Evolutionary conservation across 139 green algal genomes (phyloP), one percentile per base, ranked within the genome.

Genomic region (Tetradesmus lagerheimii): DNA sequence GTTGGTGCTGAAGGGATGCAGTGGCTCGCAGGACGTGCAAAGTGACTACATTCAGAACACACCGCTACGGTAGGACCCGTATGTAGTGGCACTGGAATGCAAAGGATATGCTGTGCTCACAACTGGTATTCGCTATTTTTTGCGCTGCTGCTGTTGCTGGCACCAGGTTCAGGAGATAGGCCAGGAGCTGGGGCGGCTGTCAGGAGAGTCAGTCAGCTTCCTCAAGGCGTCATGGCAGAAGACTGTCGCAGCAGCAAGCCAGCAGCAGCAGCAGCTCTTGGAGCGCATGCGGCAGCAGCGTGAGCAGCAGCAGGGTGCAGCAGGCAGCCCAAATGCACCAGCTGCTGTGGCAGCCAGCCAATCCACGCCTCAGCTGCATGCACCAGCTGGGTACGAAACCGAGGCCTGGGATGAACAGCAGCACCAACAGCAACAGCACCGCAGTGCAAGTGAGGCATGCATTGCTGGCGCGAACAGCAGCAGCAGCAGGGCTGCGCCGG

Each of bases 131-230:
- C n/a, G n/a, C n/a, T n/a, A n/a, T n/a, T n/a, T n/a, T n/a, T n/a
- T n/a, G n/a, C n/a, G 45, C 31, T 86, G 14, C 15, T 41, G 23
- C 29, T 83, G 45, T 38, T 75, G 29, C 81, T 45, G 11, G 20
- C 34, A 1, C n/a, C 45, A 89, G 85, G 34, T 89, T n/a, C 71
- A 89, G 29, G 85, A 75, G 62, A 74, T 89, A 35, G 85, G 85
- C 57, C 71, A 75, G 41, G 85, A 89, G 71, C 29, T 89, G 14
- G 71, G 85, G 0, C 71, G 85, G 29, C 34, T 89, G 66, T 89
- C 84, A n/a, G 84, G 84, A 1, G 84, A 89, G 43, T 89, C 84
- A 2, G n/a, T 89, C 23, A 16, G 27, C 39, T 81, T 89, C 37
- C 45, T 89, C 12, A 81, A 38, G 64, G 27, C 62, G 34, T 43